phyloP scores from a whole-genome alignment of 495 filamentous ascomycete species.

The Penicillium canescens region DNA sequence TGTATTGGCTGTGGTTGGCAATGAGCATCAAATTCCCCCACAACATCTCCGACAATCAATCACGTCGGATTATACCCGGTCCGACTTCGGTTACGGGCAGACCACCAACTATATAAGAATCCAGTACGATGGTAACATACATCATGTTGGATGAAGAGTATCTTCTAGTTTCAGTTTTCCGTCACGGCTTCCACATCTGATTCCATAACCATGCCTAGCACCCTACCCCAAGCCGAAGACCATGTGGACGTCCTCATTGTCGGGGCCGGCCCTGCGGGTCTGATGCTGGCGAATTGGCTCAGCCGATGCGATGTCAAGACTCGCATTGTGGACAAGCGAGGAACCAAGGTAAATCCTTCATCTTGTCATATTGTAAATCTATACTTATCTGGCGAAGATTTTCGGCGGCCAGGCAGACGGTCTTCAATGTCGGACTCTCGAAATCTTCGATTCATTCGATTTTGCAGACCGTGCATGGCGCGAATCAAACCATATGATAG shows the following conservation, averaged over 20 bases:
- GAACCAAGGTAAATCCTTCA: constrained; percentile 42
- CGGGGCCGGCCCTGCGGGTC: constrained; percentile 63
- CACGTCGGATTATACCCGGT: no score
- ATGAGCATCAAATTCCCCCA: no score
- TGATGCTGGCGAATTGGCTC: constrained; percentile 63
- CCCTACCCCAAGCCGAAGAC: constrained; percentile 6
- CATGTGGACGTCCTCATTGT: constrained; percentile 49
- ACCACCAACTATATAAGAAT: no score
- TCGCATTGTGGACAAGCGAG: constrained; percentile 61
- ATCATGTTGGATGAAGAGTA: no score
- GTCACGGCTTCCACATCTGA: no score
- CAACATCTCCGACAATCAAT: no score
- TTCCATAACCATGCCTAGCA: constrained; percentile 7
- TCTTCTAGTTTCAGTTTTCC: no score
- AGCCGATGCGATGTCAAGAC: constrained; percentile 55
- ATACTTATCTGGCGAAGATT: constrained; percentile 11
- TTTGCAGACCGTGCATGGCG: constrained; percentile 59
- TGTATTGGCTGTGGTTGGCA: no score
- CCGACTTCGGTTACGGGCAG: no score
- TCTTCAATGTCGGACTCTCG: constrained; percentile 55
- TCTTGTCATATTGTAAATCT: constrained; percentile 8
- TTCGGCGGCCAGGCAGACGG: constrained; percentile 63
- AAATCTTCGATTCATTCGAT: constrained; percentile 65
- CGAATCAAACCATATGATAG: constrained; percentile 59
- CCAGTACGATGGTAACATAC: no score